Percentiles rank a stretch among this genome's conserved stretches.
phyloP scores from a whole-genome alignment of 306 rosid species.

The Corylus americana region DNA sequence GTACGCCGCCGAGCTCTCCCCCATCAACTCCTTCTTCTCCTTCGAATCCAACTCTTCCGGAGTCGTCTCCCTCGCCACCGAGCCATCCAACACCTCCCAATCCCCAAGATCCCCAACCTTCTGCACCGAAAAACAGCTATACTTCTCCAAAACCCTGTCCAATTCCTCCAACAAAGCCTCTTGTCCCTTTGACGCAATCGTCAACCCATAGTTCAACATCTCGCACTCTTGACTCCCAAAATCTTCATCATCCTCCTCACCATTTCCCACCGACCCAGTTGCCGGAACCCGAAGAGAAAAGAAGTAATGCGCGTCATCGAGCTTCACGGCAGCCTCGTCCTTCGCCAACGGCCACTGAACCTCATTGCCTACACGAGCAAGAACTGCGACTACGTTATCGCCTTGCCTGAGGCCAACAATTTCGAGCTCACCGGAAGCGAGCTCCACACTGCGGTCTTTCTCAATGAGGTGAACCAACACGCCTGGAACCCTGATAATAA shows the following conservation, averaged over 20 bases:
- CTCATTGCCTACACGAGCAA: conserved; percentile 62
- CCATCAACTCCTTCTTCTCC: conserved; percentile 46
- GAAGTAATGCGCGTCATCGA: conserved; percentile 76
- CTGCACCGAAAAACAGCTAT: conserved; percentile 64
- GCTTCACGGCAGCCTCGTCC: conserved; percentile 76
- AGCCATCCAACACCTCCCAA: conserved; percentile 61
- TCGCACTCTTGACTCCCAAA: conserved; percentile 24
- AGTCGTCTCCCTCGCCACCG: conserved; percentile 41
- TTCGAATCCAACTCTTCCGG: conserved; percentile 47
- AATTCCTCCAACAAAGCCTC: conserved; percentile 47
- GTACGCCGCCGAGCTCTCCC: conserved; percentile 66
- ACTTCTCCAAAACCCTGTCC: conserved; percentile 58
- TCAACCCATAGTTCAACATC: conserved; percentile 68
- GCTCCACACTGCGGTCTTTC: conserved; percentile 65
- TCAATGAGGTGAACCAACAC: conserved; percentile 69
- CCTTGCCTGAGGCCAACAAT: conserved; percentile 50
- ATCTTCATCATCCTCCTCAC: not conserved
- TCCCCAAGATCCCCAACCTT: conserved; percentile 39
- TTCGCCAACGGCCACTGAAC: conserved; percentile 83
- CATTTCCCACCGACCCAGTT: conserved; percentile 22
- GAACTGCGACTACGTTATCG: conserved; percentile 58
- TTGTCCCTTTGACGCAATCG: conserved; percentile 62
- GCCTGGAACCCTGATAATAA: conserved; percentile 58
- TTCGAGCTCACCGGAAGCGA: conserved; percentile 74
- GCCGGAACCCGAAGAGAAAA: conserved; percentile 59